Evolutionary conservation across 305 asterid species (phyloP).

Genomic region (Fraxinus nigra): DNA sequence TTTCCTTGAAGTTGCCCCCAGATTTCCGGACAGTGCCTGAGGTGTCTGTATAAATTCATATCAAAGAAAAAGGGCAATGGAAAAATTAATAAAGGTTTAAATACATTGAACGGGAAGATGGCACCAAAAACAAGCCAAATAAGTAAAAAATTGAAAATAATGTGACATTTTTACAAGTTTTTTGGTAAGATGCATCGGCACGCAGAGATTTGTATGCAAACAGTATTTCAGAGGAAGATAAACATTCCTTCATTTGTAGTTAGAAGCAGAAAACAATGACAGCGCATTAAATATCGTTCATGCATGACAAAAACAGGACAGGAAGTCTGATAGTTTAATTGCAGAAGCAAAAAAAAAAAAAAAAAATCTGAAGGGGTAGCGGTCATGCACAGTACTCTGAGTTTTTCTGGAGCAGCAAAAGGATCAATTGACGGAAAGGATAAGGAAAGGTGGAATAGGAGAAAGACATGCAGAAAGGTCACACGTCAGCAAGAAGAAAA

Average conservation of each 20-base stretch:
- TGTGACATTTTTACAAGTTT: background rate
- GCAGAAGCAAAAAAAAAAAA: background rate
- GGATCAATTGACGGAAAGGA: background rate
- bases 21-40: constrained; percentile 57
- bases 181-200: background rate
- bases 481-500: background rate
- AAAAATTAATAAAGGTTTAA: constrained; percentile 7
- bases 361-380: background rate
- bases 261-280: background rate
- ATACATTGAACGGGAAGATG: background rate
- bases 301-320: background rate
- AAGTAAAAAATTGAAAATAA: background rate
- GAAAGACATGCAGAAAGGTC: background rate
- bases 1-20: constrained; percentile 80
- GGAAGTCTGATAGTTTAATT: background rate
- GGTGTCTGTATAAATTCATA: constrained; percentile 46
- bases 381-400: background rate
- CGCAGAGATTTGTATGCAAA: background rate
- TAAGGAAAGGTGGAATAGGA: background rate
- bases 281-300: background rate
- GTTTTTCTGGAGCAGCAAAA: background rate
- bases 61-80: constrained; percentile 9
- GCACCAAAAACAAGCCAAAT: background rate
- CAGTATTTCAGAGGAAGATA: background rate
- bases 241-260: background rate